Evolutionary conservation across 352 stramenopile genomes (phyloP).

Genomic region (Phytophthora chlamydospora): DNA sequence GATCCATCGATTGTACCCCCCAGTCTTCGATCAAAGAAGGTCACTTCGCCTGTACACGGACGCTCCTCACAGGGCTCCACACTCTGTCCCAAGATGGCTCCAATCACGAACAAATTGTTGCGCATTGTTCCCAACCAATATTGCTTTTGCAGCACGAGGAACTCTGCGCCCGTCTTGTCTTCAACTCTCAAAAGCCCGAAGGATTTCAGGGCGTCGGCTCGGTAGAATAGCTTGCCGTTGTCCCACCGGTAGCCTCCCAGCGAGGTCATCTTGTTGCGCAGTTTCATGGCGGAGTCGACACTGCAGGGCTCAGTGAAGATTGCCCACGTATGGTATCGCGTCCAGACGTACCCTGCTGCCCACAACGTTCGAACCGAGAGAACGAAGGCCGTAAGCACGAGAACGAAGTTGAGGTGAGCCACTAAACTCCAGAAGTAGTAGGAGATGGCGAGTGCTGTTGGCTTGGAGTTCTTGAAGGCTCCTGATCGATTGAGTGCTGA

Average conservation of each 20-base stretch:
- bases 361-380: constrained; percentile 20
- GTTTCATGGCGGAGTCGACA: constrained; percentile 6
- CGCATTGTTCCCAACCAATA: constrained; percentile 19
- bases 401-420: constrained; percentile 21
- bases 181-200: constrained; percentile 28
- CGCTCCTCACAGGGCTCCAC: constrained; percentile 23
- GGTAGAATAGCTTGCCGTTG: constrained; percentile 22
- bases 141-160: constrained; percentile 26
- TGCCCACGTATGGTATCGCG: background rate
- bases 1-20: constrained; percentile 12
- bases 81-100: constrained; percentile 12
- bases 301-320: constrained; percentile 7
- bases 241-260: constrained; percentile 26
- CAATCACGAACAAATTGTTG: constrained; percentile 33
- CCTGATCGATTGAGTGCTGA: constrained; percentile 15
- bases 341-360: constrained; percentile 6
- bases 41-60: constrained; percentile 17
- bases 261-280: constrained; percentile 24
- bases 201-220: constrained; percentile 22
- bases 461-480: constrained; percentile 15
- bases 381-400: constrained; percentile 19
- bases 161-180: constrained; percentile 20
- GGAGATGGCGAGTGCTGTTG: constrained; percentile 25
- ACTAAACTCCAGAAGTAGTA: constrained; percentile 31
- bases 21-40: constrained; percentile 19